Base-by-base conservation (phyloP, 2,329 filamentous ascomycete genomes). In the Coniosporium tulheliwenetii region DNA sequence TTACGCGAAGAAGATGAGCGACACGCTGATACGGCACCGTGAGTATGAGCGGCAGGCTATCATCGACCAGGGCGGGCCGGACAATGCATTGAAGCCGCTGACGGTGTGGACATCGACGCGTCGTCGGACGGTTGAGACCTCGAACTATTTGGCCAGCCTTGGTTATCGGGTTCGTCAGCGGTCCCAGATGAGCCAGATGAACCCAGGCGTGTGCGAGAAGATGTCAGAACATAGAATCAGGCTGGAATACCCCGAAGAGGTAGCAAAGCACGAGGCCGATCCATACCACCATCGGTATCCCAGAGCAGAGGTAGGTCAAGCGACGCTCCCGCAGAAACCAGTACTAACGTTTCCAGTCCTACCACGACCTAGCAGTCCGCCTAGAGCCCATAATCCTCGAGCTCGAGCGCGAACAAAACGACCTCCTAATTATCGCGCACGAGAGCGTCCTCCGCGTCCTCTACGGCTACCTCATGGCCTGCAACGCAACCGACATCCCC, bases 401-500 rank as follows among this genome's bases (percentile, higher is more conserved):
- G 59, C 74, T 98, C 10, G 91, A 98, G 65, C 80, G 91, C 36
- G 91, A 98, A 64, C 85, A 95, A 52, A 93, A 93, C 49, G 91
- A 98, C 57, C 72, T 98, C n/a, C 73, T 98, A 40, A 95, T 98
- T 55, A 95, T 98, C 50, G 91, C 91, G 1, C 91, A 98, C 59
- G 91, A 98, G 60, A 93, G 85, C 39, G 91, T 98, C n/a, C 72
- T 98, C 37, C 83, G 91, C 36, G 91, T 98, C 16, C 72, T 98
- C 3, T 98, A 98, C 57, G 87, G 87, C 16, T 98, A 98, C 61
- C 70, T 98, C 33, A 98, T 98, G 91, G 91, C 93, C 51, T 96
- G 91, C 64, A 91, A 89, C 57, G 87, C 93, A 8, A 82, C 81
- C 60, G 86, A 93, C 54, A 98, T 98, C 46, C 91, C 91, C 3